Conservation (phyloP, 805 yeast genomes). For the Cyberlindnera maclurae region DNA sequence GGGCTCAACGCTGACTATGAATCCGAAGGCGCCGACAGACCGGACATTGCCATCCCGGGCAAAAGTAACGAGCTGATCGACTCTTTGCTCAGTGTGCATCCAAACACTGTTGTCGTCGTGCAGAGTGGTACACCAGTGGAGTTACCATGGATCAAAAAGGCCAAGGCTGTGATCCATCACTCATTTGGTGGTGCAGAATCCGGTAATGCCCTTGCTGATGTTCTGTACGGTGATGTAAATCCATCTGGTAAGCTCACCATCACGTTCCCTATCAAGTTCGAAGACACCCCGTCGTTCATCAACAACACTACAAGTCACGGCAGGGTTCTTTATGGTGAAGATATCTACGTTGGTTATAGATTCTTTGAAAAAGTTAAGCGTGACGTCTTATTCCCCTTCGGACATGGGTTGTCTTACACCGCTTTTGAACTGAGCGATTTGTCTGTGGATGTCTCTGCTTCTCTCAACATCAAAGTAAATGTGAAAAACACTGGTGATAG, state of each 20-base stretch:
- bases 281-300: constrained; percentile 52
- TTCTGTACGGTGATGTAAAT: constrained; percentile 43
- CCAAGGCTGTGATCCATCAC: constrained; percentile 41
- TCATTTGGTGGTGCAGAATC: constrained; percentile 54
- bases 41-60: constrained; percentile 44
- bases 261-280: constrained; percentile 43
- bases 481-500: constrained; percentile 40
- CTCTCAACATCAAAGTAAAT: constrained; percentile 23
- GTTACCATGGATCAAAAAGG: constrained; percentile 43
- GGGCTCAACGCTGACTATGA: constrained; percentile 54
- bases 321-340: constrained; percentile 55
- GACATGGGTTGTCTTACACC: constrained; percentile 57
- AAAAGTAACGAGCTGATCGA: constrained; percentile 37
- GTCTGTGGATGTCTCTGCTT: constrained; percentile 19
- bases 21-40: constrained; percentile 52
- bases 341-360: constrained; percentile 54
- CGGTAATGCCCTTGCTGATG: constrained; percentile 56
- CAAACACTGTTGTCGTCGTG: constrained; percentile 45
- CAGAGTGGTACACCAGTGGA: constrained; percentile 59
- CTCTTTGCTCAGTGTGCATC: constrained; percentile 39
- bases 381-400: constrained; percentile 47
- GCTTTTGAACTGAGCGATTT: constrained; percentile 35
- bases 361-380: constrained; percentile 48
- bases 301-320: constrained; percentile 47
- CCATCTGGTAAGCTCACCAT: constrained; percentile 56